Percentiles rank a stretch among this genome's conserved stretches.
These are phyloP conservation scores for Letharia columbiana DNA, from an alignment of 495 filamentous ascomycete species.

Conservation along the genomic window DNA sequence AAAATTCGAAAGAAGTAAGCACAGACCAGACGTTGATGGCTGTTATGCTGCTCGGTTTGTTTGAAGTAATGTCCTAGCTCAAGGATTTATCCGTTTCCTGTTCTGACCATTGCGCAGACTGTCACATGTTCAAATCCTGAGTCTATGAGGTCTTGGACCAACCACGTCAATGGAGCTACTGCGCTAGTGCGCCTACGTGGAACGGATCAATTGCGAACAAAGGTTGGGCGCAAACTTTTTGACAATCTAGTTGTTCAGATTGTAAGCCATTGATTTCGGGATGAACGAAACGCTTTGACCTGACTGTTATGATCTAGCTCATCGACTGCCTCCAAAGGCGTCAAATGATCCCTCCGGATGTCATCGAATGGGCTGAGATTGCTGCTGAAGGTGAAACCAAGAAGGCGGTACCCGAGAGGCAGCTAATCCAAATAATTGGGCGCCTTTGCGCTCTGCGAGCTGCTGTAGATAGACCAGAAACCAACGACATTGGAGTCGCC, in stretches of 20 bases:
- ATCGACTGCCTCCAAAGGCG: slow-evolving; percentile 17
- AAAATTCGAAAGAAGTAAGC: slow-evolving; percentile 44
- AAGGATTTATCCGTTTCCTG: neutral
- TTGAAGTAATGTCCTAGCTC: slow-evolving; percentile 17
- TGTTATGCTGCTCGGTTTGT: slow-evolving; percentile 49
- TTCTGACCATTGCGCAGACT: slow-evolving; percentile 4
- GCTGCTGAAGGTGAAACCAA: neutral
- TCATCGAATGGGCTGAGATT: slow-evolving; percentile 14
- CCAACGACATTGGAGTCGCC: slow-evolving; percentile 17
- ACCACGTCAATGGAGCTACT: slow-evolving; percentile 47
- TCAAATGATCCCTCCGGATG: slow-evolving; percentile 3
- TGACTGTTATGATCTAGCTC: slow-evolving; percentile 10
- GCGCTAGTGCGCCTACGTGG: slow-evolving; percentile 46
- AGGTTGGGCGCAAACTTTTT: slow-evolving; percentile 42
- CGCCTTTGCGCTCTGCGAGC: slow-evolving; percentile 14
- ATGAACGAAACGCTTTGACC: neutral
- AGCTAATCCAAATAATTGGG: slow-evolving; percentile 7
- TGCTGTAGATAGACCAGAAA: slow-evolving; percentile 7
- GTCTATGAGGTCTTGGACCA: slow-evolving; percentile 40
- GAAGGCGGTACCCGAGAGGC: neutral
- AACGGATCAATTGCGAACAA: slow-evolving; percentile 40
- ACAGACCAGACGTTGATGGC: slow-evolving; percentile 55
- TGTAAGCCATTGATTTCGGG: slow-evolving; percentile 27
- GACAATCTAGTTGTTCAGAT: slow-evolving; percentile 44
- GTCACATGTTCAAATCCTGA: slow-evolving; percentile 13